Conservation (phyloP, 192 early-diverging fungal species). For the Radiomyces spectabilis region DNA sequence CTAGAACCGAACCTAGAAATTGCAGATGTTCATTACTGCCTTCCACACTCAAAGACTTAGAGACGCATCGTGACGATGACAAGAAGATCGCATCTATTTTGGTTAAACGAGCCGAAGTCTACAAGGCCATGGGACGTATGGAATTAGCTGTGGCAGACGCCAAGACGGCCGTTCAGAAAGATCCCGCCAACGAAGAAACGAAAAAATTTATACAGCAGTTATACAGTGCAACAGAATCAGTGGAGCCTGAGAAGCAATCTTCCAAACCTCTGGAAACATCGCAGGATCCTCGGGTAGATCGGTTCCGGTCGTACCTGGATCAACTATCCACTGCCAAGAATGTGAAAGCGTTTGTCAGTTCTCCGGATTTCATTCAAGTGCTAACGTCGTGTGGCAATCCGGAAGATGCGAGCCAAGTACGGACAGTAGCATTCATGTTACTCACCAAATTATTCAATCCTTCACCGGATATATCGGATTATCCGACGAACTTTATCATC, state of each 20-base stretch:
- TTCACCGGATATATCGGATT: constrained; percentile 1
- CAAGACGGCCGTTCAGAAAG: constrained; percentile 1
- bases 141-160: constrained; percentile 5
- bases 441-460: constrained; percentile 21
- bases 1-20: not conserved
- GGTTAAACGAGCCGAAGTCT: constrained; percentile 9
- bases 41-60: not conserved
- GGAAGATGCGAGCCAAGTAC: constrained; percentile 3
- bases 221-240: not conserved
- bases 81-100: constrained; percentile 4
- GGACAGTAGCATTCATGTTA: constrained; percentile 16
- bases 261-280: not conserved
- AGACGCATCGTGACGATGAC: constrained; percentile 4
- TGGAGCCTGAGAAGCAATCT: not conserved
- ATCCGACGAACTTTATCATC: constrained; percentile 18
- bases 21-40: not conserved
- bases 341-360: constrained; percentile 16
- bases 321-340: constrained; percentile 1
- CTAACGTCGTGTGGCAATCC: constrained; percentile 17
- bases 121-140: not conserved
- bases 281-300: constrained; percentile 10
- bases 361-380: constrained; percentile 12
- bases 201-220: no score
- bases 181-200: constrained; percentile 3
- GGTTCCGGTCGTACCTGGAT: not conserved